Base-by-base conservation (phyloP, 2,329 filamentous ascomycete genomes). In the Colletotrichum sp. region DNA sequence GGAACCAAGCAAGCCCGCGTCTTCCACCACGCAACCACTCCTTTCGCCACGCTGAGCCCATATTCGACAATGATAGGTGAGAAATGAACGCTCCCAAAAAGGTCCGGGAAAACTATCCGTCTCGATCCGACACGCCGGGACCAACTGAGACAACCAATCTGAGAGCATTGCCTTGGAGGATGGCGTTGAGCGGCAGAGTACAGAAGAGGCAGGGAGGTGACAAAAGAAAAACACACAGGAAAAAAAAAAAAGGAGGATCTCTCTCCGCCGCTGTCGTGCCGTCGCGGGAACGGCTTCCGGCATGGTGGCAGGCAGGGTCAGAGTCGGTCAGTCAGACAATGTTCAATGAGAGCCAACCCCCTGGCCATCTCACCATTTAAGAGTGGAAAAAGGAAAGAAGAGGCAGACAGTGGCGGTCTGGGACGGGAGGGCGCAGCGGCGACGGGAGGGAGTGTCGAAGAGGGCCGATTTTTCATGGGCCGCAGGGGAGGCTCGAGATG, bases 371-470 rank as follows among this genome's bases (percentile, higher is more conserved):
- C 57, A 34, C 29, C n/a, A 2, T 31, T 59, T 67, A 36, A 43
- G n/a, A 15, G 54, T 47, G 16, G 16, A 61, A 69, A 73, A 73
- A 69, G 58, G 33, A 55, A 73, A 57, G 33, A 69, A 65, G 38
- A 73, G 72, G 64, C 69, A 69, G 58, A 33, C 70, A 69, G 34
- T 74, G 69, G 72, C 72, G 72, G 64, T 72, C 70, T 59, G 58
- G 59, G 69, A 29, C 64, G 65, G 72, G 69, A 69, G 51, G 43
- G 38, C 64, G 72, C 72, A 65, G 65, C 31, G 51, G 36, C 64
- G 38, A 64, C 64, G 69, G 58, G 21, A 61, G 27, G 43, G 68
- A 63, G 43, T 27, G 5, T 33, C 24, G 36, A 55, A 74, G 38
- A 57, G 65, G 57, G 63, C 68, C 63, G 72, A 66, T n/a, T 36